These are phyloP conservation scores for Penicillium steckii DNA, from an alignment of 495 filamentous ascomycete species.

Conservation along the genomic window DNA sequence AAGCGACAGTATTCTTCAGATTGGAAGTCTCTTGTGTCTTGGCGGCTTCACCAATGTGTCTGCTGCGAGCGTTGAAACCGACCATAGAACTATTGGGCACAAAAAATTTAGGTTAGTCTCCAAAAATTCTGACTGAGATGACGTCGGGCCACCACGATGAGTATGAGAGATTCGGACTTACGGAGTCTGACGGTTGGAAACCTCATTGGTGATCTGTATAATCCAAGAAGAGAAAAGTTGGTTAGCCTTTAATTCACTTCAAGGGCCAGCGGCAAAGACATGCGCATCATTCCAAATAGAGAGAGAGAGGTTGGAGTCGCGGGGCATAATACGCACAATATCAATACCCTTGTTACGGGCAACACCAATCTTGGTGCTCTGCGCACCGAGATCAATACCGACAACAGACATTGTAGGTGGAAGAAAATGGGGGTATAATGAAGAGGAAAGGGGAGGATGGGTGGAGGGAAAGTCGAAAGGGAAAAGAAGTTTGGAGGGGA, in stretches of 20 bases:
- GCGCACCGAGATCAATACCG: conserved; percentile 93
- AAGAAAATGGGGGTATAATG: conserved; percentile 17
- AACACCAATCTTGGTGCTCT: conserved; percentile 97
- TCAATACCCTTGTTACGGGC: conserved; percentile 97
- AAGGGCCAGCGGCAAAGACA: neutral
- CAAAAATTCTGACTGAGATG: conserved; percentile 14
- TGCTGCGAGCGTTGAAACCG: conserved; percentile 87
- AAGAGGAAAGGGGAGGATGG: conserved; percentile 14
- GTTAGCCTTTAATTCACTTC: conserved; percentile 23
- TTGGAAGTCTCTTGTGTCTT: conserved; percentile 99
- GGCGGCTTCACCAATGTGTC: conserved; percentile 90
- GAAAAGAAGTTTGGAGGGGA: conserved; percentile 35
- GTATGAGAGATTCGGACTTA: conserved; percentile 54
- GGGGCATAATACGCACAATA: conserved; percentile 72
- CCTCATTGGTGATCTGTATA: conserved; percentile 93
- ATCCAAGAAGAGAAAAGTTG: conserved; percentile 2
- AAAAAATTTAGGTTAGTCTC: conserved; percentile 32
- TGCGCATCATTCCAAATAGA: neutral
- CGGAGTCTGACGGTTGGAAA: conserved; percentile 97
- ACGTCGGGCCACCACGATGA: conserved; percentile 2
- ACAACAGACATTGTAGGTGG: conserved; percentile 66
- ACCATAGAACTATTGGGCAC: conserved; percentile 71
- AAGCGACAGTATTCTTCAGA: conserved; percentile 95
- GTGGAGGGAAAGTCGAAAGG: conserved; percentile 20
- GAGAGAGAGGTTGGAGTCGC: conserved; percentile 7